Evolutionary conservation across 352 stramenopile genomes (phyloP), one percentile per base, ranked within the genome.

Genomic region (Globisporangium spiculum): DNA sequence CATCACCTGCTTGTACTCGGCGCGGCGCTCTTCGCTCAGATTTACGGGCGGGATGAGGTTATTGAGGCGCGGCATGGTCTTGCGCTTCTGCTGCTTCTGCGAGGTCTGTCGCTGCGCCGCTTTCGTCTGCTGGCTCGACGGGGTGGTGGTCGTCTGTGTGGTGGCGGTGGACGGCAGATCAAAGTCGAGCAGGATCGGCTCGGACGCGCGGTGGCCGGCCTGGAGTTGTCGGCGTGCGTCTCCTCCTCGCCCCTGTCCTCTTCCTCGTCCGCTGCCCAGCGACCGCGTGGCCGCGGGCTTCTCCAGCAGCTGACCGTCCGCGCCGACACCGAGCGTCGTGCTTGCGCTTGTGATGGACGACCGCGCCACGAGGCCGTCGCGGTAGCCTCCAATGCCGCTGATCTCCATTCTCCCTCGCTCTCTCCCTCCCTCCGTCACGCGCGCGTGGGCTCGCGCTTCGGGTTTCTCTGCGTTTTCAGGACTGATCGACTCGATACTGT

Each of bases 141-240:
- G 26, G 30, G 30, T 32, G 59, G 10, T 64, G 18, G 26, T 60
- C 12, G 14, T 24, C 53, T 58, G 53, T 10, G 55, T 22, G 26
- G 53, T 3, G 20, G 32, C 12, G 2, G 26, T 20, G 10, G 55
- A 41, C 20, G 65, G 65, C 65, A 70, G 34, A 32, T 70, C 56
- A 30, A 69, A 60, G 56, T 69, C 64, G 27, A 69, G 64, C 3
- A 53, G 57, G 59, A 69, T 69, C 18, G 55, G 64, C 56, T 69
- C 64, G 26, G 55, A 65, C n/a, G 55, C 55, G 27, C 64, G 64
- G 6, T 44, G 36, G 22, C 55, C 55, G 27, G 30, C 64, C 22
- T 18, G 30, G 53, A 36, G 53, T 7, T 44, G 36, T 18, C 32
- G 34, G 8, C 26, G 14, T 16, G 5, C 26, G 26, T 27, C n/a